Evolutionary conservation across 2,329 filamentous ascomycete genomes (phyloP).

Genomic region (Fusarium sp.): DNA sequence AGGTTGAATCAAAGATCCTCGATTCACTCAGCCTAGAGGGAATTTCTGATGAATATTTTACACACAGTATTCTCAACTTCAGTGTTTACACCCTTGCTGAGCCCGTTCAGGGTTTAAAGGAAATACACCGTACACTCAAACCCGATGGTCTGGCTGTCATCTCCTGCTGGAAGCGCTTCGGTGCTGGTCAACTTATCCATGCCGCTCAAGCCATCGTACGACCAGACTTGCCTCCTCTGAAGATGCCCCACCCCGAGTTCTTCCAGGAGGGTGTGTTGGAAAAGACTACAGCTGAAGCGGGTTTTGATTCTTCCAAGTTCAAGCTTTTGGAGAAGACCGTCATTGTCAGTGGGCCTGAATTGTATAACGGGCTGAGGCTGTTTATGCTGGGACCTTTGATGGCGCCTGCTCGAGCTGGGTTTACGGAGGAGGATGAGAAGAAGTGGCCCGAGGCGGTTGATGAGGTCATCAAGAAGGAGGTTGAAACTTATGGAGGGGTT

Average conservation of each 20-base stretch:
- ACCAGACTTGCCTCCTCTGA: constrained; percentile 45
- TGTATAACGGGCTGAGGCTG: constrained; percentile 36
- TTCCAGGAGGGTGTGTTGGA: constrained; percentile 41
- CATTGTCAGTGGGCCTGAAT: constrained; percentile 25
- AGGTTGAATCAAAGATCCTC: constrained; percentile 18
- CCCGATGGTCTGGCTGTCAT: constrained; percentile 46
- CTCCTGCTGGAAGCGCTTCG: constrained; percentile 45
- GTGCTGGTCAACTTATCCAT: constrained; percentile 41
- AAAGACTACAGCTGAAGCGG: constrained; percentile 35
- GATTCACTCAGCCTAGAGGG: constrained; percentile 41
- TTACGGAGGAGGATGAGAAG: constrained; percentile 37
- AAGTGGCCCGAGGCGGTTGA: constrained; percentile 42
- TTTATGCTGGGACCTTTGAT: constrained; percentile 42
- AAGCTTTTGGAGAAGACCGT: constrained; percentile 15
- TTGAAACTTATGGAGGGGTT: constrained; percentile 38
- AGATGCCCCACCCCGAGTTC: constrained; percentile 44
- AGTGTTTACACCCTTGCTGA: constrained; percentile 48
- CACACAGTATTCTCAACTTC: constrained; percentile 49
- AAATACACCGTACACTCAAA: constrained; percentile 48
- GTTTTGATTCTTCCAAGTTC: constrained; percentile 36
- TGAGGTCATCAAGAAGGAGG: constrained; percentile 33
- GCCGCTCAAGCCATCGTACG: constrained; percentile 46
- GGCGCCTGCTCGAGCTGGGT: constrained; percentile 36
- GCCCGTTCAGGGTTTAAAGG: constrained; percentile 41
- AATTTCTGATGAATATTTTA: constrained; percentile 34